Percentiles rank a stretch among this genome's conserved stretches.
phyloP scores from a whole-genome alignment of 75 land plant species.

The Selaginella moellendorffii region DNA sequence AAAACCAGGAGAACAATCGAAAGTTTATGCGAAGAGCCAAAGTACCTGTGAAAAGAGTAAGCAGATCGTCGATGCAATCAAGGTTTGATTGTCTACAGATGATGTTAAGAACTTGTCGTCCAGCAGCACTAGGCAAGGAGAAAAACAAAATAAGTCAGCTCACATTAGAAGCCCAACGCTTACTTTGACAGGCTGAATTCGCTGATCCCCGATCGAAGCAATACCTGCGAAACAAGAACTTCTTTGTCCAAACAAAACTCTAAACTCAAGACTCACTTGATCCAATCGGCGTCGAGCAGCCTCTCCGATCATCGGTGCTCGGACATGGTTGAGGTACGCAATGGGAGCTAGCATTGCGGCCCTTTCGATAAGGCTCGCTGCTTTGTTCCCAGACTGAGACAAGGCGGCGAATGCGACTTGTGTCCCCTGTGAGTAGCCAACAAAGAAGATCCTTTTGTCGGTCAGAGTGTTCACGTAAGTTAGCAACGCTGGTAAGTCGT shows the following conservation, averaged over 20 bases:
- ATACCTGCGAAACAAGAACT: too few relatives aligned
- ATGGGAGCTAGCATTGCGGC: slow-evolving; percentile 65
- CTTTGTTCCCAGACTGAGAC: slow-evolving; percentile 21
- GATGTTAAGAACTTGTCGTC: slow-evolving; percentile 8
- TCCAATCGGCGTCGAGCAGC: slow-evolving; percentile 39
- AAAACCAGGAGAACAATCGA: neutral
- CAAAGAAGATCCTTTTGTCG: slow-evolving; percentile 36
- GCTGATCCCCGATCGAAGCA: slow-evolving; percentile 12
- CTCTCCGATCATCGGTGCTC: slow-evolving; percentile 27
- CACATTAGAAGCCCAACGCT: slow-evolving; percentile 1
- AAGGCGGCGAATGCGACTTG: slow-evolving; percentile 47
- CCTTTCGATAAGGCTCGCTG: slow-evolving; percentile 23
- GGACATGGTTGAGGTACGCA: slow-evolving; percentile 34
- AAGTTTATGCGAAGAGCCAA: too few relatives aligned
- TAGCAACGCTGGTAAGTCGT: slow-evolving; percentile 49
- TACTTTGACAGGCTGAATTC: slow-evolving; percentile 21
- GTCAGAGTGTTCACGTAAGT: slow-evolving; percentile 36
- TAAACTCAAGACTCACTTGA: slow-evolving; percentile 40
- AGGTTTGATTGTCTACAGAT: slow-evolving; percentile 10
- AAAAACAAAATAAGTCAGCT: too few relatives aligned
- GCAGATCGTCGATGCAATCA: slow-evolving; percentile 6
- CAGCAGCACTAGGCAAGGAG: too few relatives aligned
- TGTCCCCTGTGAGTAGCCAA: slow-evolving; percentile 82
- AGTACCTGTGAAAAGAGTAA: slow-evolving; percentile 17
- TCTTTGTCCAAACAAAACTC: too few relatives aligned